Base-by-base conservation (phyloP, 2,329 filamentous ascomycete genomes). In the Mycogone perniciosa region DNA sequence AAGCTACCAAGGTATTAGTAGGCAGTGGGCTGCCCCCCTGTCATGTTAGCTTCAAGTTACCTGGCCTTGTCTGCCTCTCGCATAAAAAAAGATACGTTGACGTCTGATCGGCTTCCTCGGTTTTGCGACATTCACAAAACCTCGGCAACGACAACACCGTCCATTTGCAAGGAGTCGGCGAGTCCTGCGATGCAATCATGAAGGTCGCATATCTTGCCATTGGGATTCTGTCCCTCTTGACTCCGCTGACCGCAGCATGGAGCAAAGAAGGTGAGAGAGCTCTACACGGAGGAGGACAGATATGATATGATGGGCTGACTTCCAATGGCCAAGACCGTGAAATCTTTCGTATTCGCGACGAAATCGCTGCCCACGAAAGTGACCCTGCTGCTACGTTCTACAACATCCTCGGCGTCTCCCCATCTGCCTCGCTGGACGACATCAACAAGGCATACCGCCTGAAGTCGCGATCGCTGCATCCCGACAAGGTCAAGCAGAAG, bases 361-460 rank as follows among this genome's bases (percentile, higher is more conserved):
- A 97, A 67, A 81, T 99, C 50, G 72, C 81, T 41, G 75, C 83
- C 57, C 88, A 96, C 68, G 89, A 96, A 68, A 51, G 64, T 33
- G 90, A 93, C 52, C 63, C 76, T 46, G 85, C 88, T 56, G 79
- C 89, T 54, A 93, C 88, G 60, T 99, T 99, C 72, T 99, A 99
- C 80, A 85, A 95, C 66, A 93, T 96, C 71, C 76, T 99, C 56
- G 90, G 86, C 62, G 80, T 96, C 57, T 75, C 79, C 46, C 75
- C 82, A 53, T 78, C 77, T 52, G 92, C 90, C 54, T 86, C 79
- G 60, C 84, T 88, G 59, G 89, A 96, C 56, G 89, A 96, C 56
- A 87, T 99, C 72, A 90, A 85, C 75, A 95, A 93, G 70, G 91
- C 90, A 61, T 96, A 95, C 77, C 88, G 89, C 74, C 90, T 91